Percentiles rank a stretch among this genome's conserved stretches.
phyloP scores from a whole-genome alignment of 2,329 filamentous ascomycete genomes.

The Magnaporthiopsis incrustans region DNA sequence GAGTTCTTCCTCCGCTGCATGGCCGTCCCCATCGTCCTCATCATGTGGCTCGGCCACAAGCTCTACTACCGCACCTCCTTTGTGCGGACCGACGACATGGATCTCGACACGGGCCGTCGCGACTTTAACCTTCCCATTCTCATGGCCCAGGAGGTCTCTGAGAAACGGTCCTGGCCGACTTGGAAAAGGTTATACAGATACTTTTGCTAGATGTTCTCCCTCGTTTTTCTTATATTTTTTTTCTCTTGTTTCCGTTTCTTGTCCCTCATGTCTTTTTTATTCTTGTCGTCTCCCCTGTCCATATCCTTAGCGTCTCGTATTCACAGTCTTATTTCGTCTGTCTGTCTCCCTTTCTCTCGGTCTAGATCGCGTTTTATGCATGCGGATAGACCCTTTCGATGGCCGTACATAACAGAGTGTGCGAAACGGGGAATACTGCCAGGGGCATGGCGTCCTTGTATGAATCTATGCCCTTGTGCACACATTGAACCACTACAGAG shows the following conservation, averaged over 20 bases:
- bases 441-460: too few species aligned
- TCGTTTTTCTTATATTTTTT: neutral
- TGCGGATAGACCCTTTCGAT: too few species aligned
- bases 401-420: too few species aligned
- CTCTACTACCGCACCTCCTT: conserved; percentile 61
- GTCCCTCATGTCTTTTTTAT: neutral
- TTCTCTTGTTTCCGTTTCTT: neutral
- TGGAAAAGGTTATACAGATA: conserved; percentile 74
- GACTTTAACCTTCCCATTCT: conserved; percentile 77
- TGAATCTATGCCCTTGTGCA: too few species aligned
- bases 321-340: too few species aligned
- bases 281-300: neutral
- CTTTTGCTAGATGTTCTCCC: conserved; percentile 45
- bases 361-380: too few species aligned
- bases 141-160: conserved; percentile 70
- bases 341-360: too few species aligned
- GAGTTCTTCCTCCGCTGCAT: conserved; percentile 67
- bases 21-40: conserved; percentile 58
- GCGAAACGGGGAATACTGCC: too few species aligned
- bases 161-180: conserved; percentile 60
- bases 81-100: conserved; percentile 67
- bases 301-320: neutral
- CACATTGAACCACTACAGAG: too few species aligned
- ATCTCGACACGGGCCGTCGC: conserved; percentile 74
- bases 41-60: conserved; percentile 70